Evolutionary conservation across 495 filamentous ascomycete genomes (phyloP), one percentile per base, ranked within the genome.

Genomic region (Penicillium herquei): DNA sequence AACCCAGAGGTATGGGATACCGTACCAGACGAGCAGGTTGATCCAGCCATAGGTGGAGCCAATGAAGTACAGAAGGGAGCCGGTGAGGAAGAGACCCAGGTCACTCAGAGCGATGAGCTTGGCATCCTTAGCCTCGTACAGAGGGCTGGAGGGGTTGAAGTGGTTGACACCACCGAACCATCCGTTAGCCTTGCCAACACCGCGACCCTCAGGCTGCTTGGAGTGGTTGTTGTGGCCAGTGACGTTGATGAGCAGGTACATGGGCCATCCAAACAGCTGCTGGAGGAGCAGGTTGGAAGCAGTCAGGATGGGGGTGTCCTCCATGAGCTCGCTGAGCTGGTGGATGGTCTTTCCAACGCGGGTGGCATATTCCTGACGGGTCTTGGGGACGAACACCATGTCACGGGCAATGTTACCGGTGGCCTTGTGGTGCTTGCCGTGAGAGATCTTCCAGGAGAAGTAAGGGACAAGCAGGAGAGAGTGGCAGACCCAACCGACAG

Each of bases 301-400:
- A 51, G 91, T 96, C 55, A 81, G 80, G 63, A 96, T 88, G 45
- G 94, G 94, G 8, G 93, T 95, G 77, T 98, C 94, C 84, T 98
- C 94, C 59, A 86, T 84, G 51, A 97, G 79, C 75, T 98, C 94
- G 43, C 81, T 69, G 49, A 98, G 71, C 69, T 97, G 90, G 68
- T 96, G 87, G 49, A 81, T 74, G 51, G 90, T 58, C 56, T 77
- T 79, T 62, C 90, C 90, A 54, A 90, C 58, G 42, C 84, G 84
- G 47, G 78, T 82, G 33, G 89, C 89, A 61, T 87, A 89, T 68
- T 86, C 70, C 46, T 90, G 81, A 35, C 91, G 84, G 54, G 89
- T 91, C 78, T 88, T 90, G 35, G 94, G 94, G 3, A 96, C 80
- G 76, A 96, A 96, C 55, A 97, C 94, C 91, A 97, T 97, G 74